Conservation (phyloP, 129 eudicot genomes). For the Cynara cardunculus region DNA sequence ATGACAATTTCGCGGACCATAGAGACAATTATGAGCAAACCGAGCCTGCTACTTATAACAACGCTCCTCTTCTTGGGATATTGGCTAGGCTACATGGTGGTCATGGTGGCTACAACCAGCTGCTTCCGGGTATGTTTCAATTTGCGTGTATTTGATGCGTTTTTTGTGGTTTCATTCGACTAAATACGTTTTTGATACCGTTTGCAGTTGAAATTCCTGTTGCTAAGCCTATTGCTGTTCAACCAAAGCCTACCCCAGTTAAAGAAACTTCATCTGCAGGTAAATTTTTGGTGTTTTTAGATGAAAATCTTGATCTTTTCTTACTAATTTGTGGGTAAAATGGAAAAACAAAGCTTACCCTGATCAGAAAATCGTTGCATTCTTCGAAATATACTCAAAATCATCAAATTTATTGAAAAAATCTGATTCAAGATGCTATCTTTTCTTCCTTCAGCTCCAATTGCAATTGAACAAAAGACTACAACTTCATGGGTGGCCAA, state of each 20-base stretch:
- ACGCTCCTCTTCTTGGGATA: slow-evolving; percentile 86
- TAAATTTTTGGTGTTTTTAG: slow-evolving; percentile 11
- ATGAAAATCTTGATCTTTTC: neutral
- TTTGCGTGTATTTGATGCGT: neutral
- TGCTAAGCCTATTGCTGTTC: slow-evolving; percentile 41
- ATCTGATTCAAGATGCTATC: neutral
- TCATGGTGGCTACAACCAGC: slow-evolving; percentile 78
- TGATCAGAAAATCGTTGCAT: neutral
- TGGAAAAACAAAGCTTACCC: neutral
- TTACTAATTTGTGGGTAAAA: neutral
- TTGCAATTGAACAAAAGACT: slow-evolving; percentile 59
- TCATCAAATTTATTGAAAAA: neutral
- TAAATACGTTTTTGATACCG: slow-evolving; percentile 1
- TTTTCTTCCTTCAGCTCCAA: slow-evolving; percentile 27
- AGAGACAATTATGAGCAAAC: slow-evolving; percentile 94
- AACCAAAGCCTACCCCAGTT: slow-evolving; percentile 35
- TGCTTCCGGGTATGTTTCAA: slow-evolving; percentile 63
- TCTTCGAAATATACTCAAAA: neutral
- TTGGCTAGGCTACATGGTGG: slow-evolving; percentile 80
- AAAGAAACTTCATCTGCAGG: slow-evolving; percentile 49
- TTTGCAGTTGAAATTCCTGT: slow-evolving; percentile 61
- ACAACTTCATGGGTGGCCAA: slow-evolving; percentile 66
- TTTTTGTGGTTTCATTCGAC: neutral
- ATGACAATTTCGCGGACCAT: slow-evolving; percentile 88
- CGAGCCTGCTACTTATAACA: slow-evolving; percentile 96